Evolutionary conservation across 352 stramenopile genomes (phyloP), one percentile per base, ranked within the genome.

Genomic region (Pythium volutum): DNA sequence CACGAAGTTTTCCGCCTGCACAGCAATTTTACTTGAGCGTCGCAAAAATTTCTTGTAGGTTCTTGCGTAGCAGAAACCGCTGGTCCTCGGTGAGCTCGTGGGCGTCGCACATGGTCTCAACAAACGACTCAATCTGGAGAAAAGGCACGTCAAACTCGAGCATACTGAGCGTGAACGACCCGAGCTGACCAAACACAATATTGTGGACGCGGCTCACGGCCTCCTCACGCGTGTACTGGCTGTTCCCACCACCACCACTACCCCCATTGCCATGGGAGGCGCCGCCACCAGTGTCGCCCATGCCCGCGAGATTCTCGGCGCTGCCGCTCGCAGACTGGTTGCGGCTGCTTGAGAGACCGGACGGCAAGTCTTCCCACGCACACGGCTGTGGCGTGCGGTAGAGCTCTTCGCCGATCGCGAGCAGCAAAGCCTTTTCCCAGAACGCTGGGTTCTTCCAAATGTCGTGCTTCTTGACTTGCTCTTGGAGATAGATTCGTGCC

Each of bases 361-460:
- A 89, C 2, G 81, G 80, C 25, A 95, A 38, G 26, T 93, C 81
- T 70, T 95, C 85, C 85, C 85, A 95, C 3, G 85, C 72, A 64
- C 75, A 87, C 5, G 68, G 69, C 68, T 91, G 83, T 3, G 85
- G 84, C 15, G 78, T 90, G 50, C 83, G 84, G 63, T 93, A 80
- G 5, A 95, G 73, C 27, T 95, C 85, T 60, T 95, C 85, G 0
- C 85, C 83, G 20, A 95, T 88, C 22, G 85, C 85, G 14, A 93
- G 71, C 48, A 95, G 59, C 53, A 95, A 60, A 18, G 85, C 85
- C 51, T 93, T 95, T 61, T 95, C 85, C 85, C 85, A 95, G 49
- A 95, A 95, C 72, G 80, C 76, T 2, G 85, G 83, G 34, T 84
- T 88, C 56, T 89, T 91, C 85, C 85, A 95, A 67, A 95, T 92